A percentile compares a stretch with the other conserved stretches of the same genome.
Evolutionary conservation across 2,329 filamentous ascomycete genomes (phyloP).

Genomic region (Penicillium freii): DNA sequence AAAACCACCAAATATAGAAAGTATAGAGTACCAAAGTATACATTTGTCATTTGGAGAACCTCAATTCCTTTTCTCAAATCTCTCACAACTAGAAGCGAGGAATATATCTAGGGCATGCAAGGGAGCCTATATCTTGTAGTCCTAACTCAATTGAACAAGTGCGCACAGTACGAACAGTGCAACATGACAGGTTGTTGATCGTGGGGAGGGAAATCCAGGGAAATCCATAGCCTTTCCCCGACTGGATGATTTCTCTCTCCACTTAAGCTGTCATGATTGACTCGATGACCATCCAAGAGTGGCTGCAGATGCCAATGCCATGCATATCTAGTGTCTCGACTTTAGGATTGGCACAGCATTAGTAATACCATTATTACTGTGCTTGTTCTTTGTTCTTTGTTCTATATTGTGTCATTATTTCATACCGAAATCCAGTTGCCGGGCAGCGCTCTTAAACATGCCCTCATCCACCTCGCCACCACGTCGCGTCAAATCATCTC

Average conservation of each 20-base stretch:
- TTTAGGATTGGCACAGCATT: not conserved
- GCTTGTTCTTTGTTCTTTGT: not conserved
- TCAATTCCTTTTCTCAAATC: too few relatives aligned
- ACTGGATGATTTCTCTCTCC: not conserved
- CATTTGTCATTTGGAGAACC: not conserved
- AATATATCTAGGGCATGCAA: not conserved
- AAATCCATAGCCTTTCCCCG: not conserved
- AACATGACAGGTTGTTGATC: not conserved
- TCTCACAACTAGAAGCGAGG: not conserved
- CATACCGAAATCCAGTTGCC: constrained; percentile 73
- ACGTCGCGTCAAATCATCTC: constrained; percentile 74
- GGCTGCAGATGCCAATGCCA: not conserved
- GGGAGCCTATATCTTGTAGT: not conserved
- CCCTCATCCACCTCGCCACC: constrained; percentile 69
- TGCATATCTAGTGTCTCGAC: not conserved
- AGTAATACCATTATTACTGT: not conserved
- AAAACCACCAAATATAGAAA: not conserved
- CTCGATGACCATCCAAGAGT: not conserved
- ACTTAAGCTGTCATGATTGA: not conserved
- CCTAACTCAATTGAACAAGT: not conserved
- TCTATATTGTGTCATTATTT: constrained; percentile 18
- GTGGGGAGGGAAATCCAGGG: not conserved
- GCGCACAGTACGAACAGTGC: not conserved
- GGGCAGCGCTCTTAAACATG: constrained; percentile 69
- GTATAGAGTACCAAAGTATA: not conserved